phyloP scores from a whole-genome alignment of 2,329 filamentous ascomycete genomes.

The Pestalotiopsis sp. region DNA sequence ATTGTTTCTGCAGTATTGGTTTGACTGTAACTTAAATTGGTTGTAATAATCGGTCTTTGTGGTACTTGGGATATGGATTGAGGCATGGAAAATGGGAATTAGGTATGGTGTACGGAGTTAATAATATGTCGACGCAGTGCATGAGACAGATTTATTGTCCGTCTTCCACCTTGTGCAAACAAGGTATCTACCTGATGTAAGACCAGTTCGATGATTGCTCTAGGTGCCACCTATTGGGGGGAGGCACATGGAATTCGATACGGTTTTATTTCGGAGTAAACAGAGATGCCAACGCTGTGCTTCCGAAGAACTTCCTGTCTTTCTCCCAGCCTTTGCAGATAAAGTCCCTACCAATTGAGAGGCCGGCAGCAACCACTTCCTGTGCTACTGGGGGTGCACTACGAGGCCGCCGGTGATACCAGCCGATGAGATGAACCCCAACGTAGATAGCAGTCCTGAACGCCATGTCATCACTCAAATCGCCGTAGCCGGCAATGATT shows the following conservation, averaged over 20 bases:
- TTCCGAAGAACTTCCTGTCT: background rate
- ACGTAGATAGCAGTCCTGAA: conserved; percentile 40
- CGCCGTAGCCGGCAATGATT: conserved; percentile 35
- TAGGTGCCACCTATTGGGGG: no score
- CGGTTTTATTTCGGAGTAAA: background rate
- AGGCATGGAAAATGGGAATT: background rate
- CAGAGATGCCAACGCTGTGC: background rate
- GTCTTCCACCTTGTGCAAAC: background rate
- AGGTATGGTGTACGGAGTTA: no score
- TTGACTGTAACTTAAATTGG: background rate
- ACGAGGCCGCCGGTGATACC: conserved; percentile 17
- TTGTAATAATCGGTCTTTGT: background rate
- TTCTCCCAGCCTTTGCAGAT: background rate
- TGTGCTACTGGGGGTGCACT: background rate
- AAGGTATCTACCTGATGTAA: no score
- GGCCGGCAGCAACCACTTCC: background rate
- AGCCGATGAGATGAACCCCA: conserved; percentile 38
- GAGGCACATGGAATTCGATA: no score
- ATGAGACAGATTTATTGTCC: no score
- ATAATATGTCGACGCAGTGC: no score
- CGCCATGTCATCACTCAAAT: conserved; percentile 35
- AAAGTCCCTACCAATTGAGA: background rate
- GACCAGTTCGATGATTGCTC: no score
- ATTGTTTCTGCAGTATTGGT: background rate
- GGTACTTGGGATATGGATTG: background rate